phyloP scores from a whole-genome alignment of 345 rosid genomes.

The Brassica cretica region DNA sequence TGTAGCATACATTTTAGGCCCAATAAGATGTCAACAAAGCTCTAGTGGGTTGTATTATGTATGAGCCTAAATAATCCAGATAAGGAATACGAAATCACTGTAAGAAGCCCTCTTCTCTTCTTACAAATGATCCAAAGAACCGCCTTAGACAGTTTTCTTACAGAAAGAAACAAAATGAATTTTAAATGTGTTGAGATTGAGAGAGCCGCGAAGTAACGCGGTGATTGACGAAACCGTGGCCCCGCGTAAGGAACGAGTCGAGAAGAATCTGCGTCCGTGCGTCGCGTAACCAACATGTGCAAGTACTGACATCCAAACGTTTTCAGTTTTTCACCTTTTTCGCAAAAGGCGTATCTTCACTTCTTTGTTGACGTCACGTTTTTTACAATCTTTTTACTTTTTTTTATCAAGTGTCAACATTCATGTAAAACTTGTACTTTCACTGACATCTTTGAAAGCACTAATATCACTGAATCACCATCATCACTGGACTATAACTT shows the following conservation, averaged over 20 bases:
- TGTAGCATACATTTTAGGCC: neutral
- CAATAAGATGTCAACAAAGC: neutral
- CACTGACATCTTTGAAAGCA: no score
- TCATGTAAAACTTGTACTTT: neutral
- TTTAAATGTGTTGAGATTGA: neutral
- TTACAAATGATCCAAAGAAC: neutral
- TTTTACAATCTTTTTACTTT: neutral
- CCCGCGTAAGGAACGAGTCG: slow-evolving; percentile 25
- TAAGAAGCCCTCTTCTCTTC: neutral
- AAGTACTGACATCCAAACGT: neutral
- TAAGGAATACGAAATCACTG: neutral
- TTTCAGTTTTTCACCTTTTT: neutral
- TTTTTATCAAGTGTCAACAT: neutral
- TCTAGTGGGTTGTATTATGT: no score
- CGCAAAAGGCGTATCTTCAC: neutral
- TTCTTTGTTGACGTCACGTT: slow-evolving; percentile 1
- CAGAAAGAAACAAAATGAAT: neutral
- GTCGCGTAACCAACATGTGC: slow-evolving; percentile 18
- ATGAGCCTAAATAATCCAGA: neutral
- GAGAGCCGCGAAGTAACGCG: slow-evolving; percentile 19
- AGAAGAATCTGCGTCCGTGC: slow-evolving; percentile 27
- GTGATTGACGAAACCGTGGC: slow-evolving; percentile 19
- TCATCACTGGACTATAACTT: neutral
- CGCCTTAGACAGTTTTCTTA: neutral
- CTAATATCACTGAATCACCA: no score